phyloP scores from a whole-genome alignment of 306 rosid genomes.

The Begonia loranthoides region DNA sequence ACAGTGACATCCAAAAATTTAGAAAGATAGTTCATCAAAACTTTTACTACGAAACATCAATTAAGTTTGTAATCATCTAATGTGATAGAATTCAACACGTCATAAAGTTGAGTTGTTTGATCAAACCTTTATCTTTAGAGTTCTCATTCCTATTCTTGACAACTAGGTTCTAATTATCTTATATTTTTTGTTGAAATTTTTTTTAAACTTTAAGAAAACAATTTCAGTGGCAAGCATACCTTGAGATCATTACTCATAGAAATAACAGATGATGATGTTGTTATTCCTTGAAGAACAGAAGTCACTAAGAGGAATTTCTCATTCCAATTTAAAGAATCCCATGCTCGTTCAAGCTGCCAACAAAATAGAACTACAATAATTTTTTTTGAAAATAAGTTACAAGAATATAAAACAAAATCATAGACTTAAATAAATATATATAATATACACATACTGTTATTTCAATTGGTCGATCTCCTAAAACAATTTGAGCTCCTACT shows the following conservation, averaged over 20 bases:
- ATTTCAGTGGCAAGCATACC: slow-evolving; percentile 17
- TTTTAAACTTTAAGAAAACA: slow-evolving; percentile 3
- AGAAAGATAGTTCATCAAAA: no score
- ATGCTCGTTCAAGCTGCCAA: slow-evolving; percentile 80
- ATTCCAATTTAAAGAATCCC: slow-evolving; percentile 64
- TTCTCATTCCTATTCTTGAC: no score
- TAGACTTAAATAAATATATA: slow-evolving; percentile 6
- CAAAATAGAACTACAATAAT: no score
- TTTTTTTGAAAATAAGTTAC: neutral
- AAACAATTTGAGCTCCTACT: slow-evolving; percentile 71
- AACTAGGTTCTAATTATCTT: no score
- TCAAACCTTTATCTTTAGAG: no score
- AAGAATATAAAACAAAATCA: neutral
- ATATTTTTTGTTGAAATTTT: no score
- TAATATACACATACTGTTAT: slow-evolving; percentile 94
- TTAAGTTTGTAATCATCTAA: no score
- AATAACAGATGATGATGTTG: slow-evolving; percentile 45
- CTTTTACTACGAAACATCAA: no score
- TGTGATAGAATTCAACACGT: no score
- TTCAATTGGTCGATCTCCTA: slow-evolving; percentile 93
- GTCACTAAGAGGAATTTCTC: slow-evolving; percentile 56
- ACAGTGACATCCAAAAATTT: no score
- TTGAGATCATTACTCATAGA: slow-evolving; percentile 28
- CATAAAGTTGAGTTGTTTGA: no score
- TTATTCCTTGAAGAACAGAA: slow-evolving; percentile 57